A percentile compares a stretch with the other conserved stretches of the same genome.
Evolutionary conservation across 2,329 filamentous ascomycete species (phyloP).

Genomic region (Cercospora sp.): DNA sequence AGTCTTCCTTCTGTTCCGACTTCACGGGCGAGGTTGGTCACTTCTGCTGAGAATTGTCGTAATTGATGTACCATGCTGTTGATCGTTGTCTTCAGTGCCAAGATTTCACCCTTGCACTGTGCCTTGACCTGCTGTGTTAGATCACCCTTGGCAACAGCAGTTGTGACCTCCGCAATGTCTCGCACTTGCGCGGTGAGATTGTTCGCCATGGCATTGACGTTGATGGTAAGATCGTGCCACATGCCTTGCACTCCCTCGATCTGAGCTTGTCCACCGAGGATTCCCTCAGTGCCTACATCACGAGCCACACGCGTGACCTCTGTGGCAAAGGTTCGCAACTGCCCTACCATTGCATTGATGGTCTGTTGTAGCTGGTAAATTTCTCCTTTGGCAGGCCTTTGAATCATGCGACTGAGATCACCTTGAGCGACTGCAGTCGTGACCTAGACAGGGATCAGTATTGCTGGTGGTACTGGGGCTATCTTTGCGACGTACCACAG

Average conservation of each 20-base stretch:
- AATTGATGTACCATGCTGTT: conserved; percentile 57
- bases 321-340: conserved; percentile 64
- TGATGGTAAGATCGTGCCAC: conserved; percentile 64
- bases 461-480: background rate
- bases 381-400: conserved; percentile 89
- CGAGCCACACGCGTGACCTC: conserved; percentile 65
- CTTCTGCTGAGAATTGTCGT: conserved; percentile 55
- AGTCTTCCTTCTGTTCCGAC: conserved; percentile 55
- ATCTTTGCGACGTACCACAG: conserved; percentile 52
- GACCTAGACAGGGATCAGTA: conserved; percentile 50
- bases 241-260: conserved; percentile 66
- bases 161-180: conserved; percentile 56
- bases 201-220: conserved; percentile 56
- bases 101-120: conserved; percentile 54
- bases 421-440: conserved; percentile 93
- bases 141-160: conserved; percentile 54
- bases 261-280: conserved; percentile 63
- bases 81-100: conserved; percentile 54
- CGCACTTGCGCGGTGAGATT: conserved; percentile 56
- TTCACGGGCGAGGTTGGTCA: conserved; percentile 54
- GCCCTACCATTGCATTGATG: conserved; percentile 67
- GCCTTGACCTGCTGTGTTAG: conserved; percentile 55
- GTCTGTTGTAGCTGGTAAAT: conserved; percentile 94
- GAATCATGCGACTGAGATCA: conserved; percentile 93
- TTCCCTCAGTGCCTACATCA: conserved; percentile 65